Conservation (phyloP, 2,329 filamentous ascomycete genomes). For the Sclerotinia glacialis region DNA sequence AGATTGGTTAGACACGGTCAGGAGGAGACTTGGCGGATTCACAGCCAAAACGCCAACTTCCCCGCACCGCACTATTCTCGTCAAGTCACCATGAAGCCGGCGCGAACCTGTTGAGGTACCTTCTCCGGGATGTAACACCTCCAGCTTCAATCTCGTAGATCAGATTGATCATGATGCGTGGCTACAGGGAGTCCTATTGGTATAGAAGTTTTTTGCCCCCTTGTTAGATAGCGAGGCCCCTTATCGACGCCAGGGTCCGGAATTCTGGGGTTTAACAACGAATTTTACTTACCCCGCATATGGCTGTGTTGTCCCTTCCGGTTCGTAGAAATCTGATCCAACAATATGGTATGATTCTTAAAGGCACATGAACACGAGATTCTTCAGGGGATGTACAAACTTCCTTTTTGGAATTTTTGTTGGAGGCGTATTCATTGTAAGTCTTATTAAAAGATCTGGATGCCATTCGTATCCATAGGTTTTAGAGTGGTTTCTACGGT, state of each 20-base stretch:
- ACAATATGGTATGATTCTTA: background rate
- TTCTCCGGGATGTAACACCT: constrained; percentile 4
- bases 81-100: background rate
- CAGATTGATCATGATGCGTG: background rate
- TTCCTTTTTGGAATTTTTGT: background rate
- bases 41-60: background rate
- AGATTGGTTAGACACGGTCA: background rate
- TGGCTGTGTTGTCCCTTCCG: background rate
- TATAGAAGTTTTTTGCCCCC: background rate
- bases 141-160: background rate
- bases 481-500: background rate
- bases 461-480: background rate
- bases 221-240: background rate
- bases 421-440: background rate
- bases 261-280: background rate
- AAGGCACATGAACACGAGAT: constrained; percentile 16
- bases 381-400: background rate
- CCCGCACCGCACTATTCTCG: background rate
- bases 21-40: background rate
- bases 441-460: background rate
- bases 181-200: background rate
- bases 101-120: background rate
- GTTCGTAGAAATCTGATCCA: background rate
- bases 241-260: background rate
- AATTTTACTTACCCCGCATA: background rate